phyloP scores from a whole-genome alignment of 2,329 filamentous ascomycete genomes.

The Trichoderma sp. region DNA sequence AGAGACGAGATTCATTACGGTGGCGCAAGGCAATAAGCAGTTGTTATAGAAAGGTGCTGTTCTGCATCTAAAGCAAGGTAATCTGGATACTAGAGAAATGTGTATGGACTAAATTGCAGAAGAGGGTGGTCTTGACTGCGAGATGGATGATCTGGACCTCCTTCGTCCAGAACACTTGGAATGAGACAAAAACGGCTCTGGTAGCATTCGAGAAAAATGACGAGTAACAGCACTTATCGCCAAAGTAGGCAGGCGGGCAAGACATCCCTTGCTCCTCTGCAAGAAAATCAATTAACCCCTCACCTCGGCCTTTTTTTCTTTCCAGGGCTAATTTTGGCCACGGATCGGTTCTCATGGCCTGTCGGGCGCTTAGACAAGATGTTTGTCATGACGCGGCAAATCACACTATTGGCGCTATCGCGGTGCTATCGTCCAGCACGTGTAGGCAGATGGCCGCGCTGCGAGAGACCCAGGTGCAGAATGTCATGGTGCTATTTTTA shows the following conservation, averaged over 20 bases:
- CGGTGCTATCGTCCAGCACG: conserved; percentile 31
- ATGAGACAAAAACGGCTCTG: conserved; percentile 8
- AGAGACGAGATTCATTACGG: neutral
- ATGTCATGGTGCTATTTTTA: conserved; percentile 42
- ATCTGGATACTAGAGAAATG: neutral
- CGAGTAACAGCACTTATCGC: neutral
- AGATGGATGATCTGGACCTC: neutral
- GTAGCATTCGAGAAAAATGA: neutral
- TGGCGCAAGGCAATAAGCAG: neutral
- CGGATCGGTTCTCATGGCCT: conserved; percentile 5
- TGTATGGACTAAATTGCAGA: neutral
- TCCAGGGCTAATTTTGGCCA: conserved; percentile 32
- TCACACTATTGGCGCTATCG: conserved; percentile 35
- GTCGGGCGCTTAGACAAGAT: conserved; percentile 31
- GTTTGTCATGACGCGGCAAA: conserved; percentile 25
- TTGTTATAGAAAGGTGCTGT: neutral
- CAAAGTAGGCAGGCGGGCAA: conserved; percentile 1
- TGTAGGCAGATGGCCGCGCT: conserved; percentile 28
- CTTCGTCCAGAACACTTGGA: neutral
- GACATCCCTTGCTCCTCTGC: neutral
- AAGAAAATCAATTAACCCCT: conserved; percentile 30
- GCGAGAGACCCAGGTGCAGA: neutral
- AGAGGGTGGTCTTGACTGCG: neutral
- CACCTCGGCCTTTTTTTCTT: conserved; percentile 5
- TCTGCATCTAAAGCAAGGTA: neutral